Evolutionary conservation across 169 alveolate species (phyloP).

Genomic region (Cryptosporidium ubiquitum): DNA sequence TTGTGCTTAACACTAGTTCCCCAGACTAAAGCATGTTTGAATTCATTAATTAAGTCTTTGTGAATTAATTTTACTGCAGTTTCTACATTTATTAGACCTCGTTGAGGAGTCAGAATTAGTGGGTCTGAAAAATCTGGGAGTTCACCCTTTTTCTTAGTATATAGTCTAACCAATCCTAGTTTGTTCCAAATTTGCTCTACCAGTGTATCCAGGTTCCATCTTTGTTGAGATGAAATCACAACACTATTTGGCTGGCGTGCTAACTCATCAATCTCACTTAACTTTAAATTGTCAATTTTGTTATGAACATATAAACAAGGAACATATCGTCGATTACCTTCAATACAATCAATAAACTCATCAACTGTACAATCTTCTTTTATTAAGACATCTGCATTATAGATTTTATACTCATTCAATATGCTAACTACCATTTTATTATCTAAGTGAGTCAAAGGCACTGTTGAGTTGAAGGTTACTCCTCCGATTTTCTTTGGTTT

Average conservation of each 20-base stretch:
- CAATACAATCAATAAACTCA: constrained; percentile 90
- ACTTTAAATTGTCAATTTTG: constrained; percentile 89
- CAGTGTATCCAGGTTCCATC: constrained; percentile 84
- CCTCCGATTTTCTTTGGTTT: constrained; percentile 87
- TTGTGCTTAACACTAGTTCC: constrained; percentile 88
- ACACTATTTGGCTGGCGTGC: constrained; percentile 83
- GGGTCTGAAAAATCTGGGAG: constrained; percentile 90
- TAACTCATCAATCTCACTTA: constrained; percentile 89
- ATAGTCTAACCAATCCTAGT: constrained; percentile 88
- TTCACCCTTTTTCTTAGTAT: constrained; percentile 89
- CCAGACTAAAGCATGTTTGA: constrained; percentile 90
- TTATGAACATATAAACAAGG: constrained; percentile 92
- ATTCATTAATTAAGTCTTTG: constrained; percentile 84
- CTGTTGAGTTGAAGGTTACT: constrained; percentile 83
- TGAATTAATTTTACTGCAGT: constrained; percentile 86
- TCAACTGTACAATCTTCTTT: constrained; percentile 88
- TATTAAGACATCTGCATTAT: constrained; percentile 86
- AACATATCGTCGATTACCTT: constrained; percentile 92
- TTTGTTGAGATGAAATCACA: constrained; percentile 84
- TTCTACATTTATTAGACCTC: constrained; percentile 87
- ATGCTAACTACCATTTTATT: constrained; percentile 85
- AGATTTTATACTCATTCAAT: constrained; percentile 87
- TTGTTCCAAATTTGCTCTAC: constrained; percentile 89
- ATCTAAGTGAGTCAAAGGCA: constrained; percentile 84
- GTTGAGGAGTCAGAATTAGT: constrained; percentile 84